Evolutionary conservation across 192 early-diverging fungal genomes (phyloP).

Genomic region (Gaertneriomyces sp.): DNA sequence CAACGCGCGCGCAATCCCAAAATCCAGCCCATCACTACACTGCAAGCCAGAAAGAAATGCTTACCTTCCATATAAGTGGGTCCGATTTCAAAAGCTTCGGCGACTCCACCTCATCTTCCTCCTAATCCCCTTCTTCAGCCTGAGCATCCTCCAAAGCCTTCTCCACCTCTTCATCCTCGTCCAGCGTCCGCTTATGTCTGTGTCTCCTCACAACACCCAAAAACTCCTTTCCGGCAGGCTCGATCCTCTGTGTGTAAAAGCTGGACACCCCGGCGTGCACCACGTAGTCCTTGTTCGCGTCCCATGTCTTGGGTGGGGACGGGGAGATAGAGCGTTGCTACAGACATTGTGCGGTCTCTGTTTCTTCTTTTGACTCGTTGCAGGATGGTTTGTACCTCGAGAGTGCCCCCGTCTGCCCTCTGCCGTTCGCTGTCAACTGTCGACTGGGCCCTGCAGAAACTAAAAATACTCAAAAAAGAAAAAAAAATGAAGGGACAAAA

Average conservation of each 20-base stretch:
- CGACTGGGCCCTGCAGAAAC: no score
- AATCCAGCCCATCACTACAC: no score
- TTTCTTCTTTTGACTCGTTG: no score
- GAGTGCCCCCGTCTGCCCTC: no score
- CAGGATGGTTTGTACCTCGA: no score
- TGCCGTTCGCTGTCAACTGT: no score
- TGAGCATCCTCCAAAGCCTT: conserved; percentile 48
- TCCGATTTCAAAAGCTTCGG: conserved; percentile 70
- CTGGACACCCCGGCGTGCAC: conserved; percentile 37
- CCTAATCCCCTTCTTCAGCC: conserved; percentile 55
- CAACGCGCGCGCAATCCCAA: no score
- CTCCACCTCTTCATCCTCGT: conserved; percentile 45
- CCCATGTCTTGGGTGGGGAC: conserved; percentile 66
- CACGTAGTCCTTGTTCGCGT: conserved; percentile 39
- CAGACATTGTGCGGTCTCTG: no score
- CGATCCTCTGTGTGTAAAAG: conserved; percentile 30
- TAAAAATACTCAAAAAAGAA: no score
- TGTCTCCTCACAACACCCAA: conserved; percentile 37
- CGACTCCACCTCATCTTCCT: conserved; percentile 80
- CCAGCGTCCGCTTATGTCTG: conserved; percentile 44
- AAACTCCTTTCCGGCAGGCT: conserved; percentile 50
- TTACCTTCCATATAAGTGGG: conserved; percentile 91
- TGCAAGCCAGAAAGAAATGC: no score
- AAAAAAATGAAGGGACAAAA: no score
- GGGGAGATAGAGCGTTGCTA: no score